phyloP scores from a whole-genome alignment of 192 early-diverging fungal genomes.

The Cladochytrium replicatum region DNA sequence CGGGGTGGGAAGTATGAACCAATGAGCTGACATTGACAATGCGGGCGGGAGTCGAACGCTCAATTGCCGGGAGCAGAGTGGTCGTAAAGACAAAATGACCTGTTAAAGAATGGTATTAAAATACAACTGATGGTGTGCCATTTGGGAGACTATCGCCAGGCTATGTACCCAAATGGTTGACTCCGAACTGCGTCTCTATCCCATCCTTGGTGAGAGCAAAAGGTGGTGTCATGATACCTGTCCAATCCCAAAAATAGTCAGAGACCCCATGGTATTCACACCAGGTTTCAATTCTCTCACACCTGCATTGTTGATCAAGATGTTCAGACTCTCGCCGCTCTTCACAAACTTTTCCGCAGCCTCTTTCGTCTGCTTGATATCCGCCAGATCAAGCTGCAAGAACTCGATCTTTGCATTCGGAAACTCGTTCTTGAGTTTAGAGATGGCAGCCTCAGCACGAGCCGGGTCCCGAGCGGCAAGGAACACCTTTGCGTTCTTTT shows the following conservation, averaged over 20 bases:
- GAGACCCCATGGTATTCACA: no score
- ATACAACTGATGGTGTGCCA: no score
- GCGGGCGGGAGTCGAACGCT: conserved; percentile 32
- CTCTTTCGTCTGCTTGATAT: conserved; percentile 14
- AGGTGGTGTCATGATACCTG: conserved; percentile 38
- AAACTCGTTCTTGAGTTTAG: conserved; percentile 8
- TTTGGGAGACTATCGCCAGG: no score
- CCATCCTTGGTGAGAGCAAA: conserved; percentile 34
- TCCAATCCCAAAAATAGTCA: no score
- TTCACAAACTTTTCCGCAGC: conserved; percentile 13
- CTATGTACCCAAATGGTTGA: conserved; percentile 48
- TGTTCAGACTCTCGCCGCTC: conserved; percentile 15
- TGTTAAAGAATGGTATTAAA: no score
- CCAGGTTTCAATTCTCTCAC: no score
- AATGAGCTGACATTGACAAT: conserved; percentile 40
- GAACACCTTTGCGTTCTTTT: conserved; percentile 16
- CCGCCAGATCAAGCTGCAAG: conserved; percentile 24
- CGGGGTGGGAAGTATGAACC: conserved; percentile 8
- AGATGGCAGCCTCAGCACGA: conserved; percentile 10
- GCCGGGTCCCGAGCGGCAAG: conserved; percentile 12
- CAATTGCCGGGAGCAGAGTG: conserved; percentile 25
- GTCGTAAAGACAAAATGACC: conserved; percentile 26
- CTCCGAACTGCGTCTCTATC: conserved; percentile 46
- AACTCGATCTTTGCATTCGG: conserved; percentile 16
- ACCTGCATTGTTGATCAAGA: conserved; percentile 32